phyloP scores from a whole-genome alignment of 176 grass and related monocot genomes.

The Lolium multiflorum region DNA sequence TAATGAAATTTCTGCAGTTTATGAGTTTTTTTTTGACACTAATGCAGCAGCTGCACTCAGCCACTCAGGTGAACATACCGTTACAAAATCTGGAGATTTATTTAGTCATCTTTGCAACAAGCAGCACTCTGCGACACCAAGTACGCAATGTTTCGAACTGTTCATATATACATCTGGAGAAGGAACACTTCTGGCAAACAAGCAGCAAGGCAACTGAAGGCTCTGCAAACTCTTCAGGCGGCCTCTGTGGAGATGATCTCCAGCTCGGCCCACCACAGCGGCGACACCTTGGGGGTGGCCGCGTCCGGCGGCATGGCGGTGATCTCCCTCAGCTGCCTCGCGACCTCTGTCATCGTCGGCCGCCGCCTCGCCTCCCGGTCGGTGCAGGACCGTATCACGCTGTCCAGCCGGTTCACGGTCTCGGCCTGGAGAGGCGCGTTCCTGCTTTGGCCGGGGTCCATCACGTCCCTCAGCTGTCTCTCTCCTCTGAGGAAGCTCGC shows the following conservation, averaged over 20 bases:
- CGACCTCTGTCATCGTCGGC: constrained; percentile 61
- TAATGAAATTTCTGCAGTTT: neutral
- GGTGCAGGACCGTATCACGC: constrained; percentile 62
- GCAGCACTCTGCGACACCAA: neutral
- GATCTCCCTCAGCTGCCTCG: constrained; percentile 62
- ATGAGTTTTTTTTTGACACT: too few species aligned
- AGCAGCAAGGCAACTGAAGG: neutral
- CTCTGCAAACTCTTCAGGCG: constrained; percentile 34
- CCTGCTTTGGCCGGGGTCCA: constrained; percentile 57
- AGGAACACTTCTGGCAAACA: neutral
- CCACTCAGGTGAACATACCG: neutral
- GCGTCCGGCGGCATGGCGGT: constrained; percentile 76
- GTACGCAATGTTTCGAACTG: neutral
- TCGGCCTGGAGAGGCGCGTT: constrained; percentile 39
- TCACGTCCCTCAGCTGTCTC: constrained; percentile 60
- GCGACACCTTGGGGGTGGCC: constrained; percentile 76
- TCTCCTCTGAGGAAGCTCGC: constrained; percentile 54
- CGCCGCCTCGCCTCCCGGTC: constrained; percentile 56
- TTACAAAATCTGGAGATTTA: neutral
- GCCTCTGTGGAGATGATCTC: constrained; percentile 78
- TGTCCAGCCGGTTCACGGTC: constrained; percentile 51
- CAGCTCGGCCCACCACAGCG: constrained; percentile 90
- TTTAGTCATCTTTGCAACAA: neutral
- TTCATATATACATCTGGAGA: constrained; percentile 16
- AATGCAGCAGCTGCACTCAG: neutral